phyloP scores from a whole-genome alignment of 1,284 basidiomycete species.

The Tylopilus sp. region DNA sequence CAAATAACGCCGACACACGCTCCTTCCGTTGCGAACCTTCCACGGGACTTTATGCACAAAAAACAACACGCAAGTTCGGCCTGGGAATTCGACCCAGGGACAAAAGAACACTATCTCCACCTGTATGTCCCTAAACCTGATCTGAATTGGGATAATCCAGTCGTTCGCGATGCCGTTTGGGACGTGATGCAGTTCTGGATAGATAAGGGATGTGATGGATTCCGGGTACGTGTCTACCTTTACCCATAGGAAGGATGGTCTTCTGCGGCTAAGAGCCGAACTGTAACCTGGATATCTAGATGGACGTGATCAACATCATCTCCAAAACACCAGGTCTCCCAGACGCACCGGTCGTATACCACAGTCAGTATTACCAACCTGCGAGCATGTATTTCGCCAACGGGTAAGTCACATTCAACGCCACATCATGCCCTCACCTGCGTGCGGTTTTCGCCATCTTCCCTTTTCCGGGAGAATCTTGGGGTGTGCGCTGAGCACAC shows the following conservation, averaged over 20 bases:
- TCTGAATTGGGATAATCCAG: slow-evolving; percentile 73
- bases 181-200: slow-evolving; percentile 74
- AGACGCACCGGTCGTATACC: slow-evolving; percentile 56
- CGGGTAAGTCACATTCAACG: slow-evolving; percentile 41
- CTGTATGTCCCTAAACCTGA: slow-evolving; percentile 70
- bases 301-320: slow-evolving; percentile 69
- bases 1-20: neutral
- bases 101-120: slow-evolving; percentile 74
- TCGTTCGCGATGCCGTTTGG: slow-evolving; percentile 60
- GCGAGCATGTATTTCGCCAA: slow-evolving; percentile 56
- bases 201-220: slow-evolving; percentile 71
- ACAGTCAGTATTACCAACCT: slow-evolving; percentile 53
- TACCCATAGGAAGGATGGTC: neutral
- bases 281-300: slow-evolving; percentile 34
- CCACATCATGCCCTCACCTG: slow-evolving; percentile 9
- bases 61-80: slow-evolving; percentile 49
- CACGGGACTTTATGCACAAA: neutral
- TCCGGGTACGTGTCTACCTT: slow-evolving; percentile 46
- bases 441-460: slow-evolving; percentile 5
- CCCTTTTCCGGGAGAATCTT: slow-evolving; percentile 16
- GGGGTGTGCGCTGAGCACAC: neutral
- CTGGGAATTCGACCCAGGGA: slow-evolving; percentile 70
- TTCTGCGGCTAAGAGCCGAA: slow-evolving; percentile 8
- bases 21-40: slow-evolving; percentile 2
- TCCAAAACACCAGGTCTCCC: slow-evolving; percentile 63